A percentile compares a stretch with the other conserved stretches of the same genome.
Conservation (phyloP, 176 grass and related monocot species). For the Chloris gayana region DNA sequence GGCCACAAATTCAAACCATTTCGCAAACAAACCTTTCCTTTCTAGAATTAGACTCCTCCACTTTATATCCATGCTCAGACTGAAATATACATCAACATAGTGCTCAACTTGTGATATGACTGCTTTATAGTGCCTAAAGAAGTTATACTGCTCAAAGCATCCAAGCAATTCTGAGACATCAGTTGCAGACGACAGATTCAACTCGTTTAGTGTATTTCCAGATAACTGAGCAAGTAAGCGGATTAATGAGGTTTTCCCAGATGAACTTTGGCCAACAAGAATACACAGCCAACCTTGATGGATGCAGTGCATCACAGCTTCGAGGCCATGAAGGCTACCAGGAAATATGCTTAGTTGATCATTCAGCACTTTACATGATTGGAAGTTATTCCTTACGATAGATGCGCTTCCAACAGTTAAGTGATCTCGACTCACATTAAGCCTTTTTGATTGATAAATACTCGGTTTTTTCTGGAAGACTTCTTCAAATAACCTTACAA, state of each 20-base stretch:
- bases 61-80: slow-evolving; percentile 54
- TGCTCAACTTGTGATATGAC: slow-evolving; percentile 68
- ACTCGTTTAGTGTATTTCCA: slow-evolving; percentile 78
- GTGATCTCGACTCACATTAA: slow-evolving; percentile 66
- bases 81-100: slow-evolving; percentile 82
- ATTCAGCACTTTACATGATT: slow-evolving; percentile 58
- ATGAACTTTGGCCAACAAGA: slow-evolving; percentile 82
- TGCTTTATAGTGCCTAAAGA: slow-evolving; percentile 73
- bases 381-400: slow-evolving; percentile 64
- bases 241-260: slow-evolving; percentile 92
- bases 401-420: slow-evolving; percentile 73
- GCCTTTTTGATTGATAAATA: slow-evolving; percentile 63
- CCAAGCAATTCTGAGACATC: slow-evolving; percentile 95
- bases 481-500: slow-evolving; percentile 78
- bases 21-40: slow-evolving; percentile 70
- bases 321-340: slow-evolving; percentile 64
- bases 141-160: slow-evolving; percentile 98
- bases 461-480: slow-evolving; percentile 60
- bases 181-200: slow-evolving; percentile 89
- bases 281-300: slow-evolving; percentile 87
- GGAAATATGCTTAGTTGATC: slow-evolving; percentile 78
- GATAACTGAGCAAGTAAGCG: slow-evolving; percentile 88
- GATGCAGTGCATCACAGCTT: slow-evolving; percentile 82
- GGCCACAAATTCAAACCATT: slow-evolving; percentile 86
- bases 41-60: slow-evolving; percentile 58